Conservation (phyloP, 2,329 filamentous ascomycete genomes). For the Cryphonectria carpinicola region DNA sequence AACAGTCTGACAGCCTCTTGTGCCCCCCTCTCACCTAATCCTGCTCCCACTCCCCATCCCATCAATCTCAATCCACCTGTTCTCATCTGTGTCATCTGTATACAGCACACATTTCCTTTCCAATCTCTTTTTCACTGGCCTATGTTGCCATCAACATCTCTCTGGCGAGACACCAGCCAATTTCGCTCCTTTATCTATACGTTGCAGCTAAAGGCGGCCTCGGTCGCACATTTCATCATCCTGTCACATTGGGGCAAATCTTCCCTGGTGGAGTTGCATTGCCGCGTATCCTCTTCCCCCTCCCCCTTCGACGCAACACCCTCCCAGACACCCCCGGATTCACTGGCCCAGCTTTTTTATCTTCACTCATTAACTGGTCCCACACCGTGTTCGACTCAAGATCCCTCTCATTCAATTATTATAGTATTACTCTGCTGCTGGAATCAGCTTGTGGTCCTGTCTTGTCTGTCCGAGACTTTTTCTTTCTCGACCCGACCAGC, state of each 20-base stretch:
- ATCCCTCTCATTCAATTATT: background rate
- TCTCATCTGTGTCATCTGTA: background rate
- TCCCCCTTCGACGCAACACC: background rate
- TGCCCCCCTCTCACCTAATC: background rate
- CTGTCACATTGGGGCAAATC: conserved; percentile 10
- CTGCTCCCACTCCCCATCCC: background rate
- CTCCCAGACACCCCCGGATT: background rate
- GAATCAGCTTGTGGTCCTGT: background rate
- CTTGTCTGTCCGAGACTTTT: background rate
- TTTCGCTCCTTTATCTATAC: conserved; percentile 6
- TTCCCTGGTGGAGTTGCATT: background rate
- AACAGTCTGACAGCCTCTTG: background rate
- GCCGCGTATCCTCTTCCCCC: background rate
- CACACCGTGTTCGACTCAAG: background rate
- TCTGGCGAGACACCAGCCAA: conserved; percentile 2
- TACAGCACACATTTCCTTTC: background rate
- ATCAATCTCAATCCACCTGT: background rate
- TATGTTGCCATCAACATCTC: background rate
- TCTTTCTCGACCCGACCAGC: background rate
- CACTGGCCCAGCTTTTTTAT: background rate
- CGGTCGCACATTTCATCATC: conserved; percentile 1
- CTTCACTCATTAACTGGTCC: background rate
- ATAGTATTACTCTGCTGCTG: background rate
- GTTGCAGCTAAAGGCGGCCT: background rate
- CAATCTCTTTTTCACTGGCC: background rate